Evolutionary conservation across 2,329 filamentous ascomycete species (phyloP).

Genomic region (Fusarium staphyleae): DNA sequence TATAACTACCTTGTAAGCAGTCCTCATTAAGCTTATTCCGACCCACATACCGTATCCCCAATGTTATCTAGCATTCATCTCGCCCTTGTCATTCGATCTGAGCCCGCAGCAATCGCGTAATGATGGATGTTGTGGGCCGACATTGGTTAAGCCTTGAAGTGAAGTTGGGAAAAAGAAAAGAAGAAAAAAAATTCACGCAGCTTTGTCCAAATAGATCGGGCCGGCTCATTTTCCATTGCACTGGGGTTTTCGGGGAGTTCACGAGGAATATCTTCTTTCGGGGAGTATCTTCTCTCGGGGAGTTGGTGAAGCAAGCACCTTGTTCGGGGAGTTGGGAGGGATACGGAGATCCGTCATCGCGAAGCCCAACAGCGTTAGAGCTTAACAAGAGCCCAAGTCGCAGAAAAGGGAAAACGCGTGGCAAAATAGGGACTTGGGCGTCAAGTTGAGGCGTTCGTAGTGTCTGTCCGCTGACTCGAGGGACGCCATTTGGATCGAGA

Average conservation of each 20-base stretch:
- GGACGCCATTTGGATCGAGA: not conserved
- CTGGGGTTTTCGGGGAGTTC: conserved; percentile 26
- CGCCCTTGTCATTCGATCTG: conserved; percentile 3
- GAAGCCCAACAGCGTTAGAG: not conserved
- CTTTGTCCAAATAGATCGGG: conserved; percentile 17
- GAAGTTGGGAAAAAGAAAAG: conserved; percentile 19
- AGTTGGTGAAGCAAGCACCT: conserved; percentile 16
- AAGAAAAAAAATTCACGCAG: conserved; percentile 5
- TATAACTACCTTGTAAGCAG: conserved; percentile 11
- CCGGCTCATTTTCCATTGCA: conserved; percentile 4
- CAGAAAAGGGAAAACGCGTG: not conserved
- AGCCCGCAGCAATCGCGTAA: conserved; percentile 1
- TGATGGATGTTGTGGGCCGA: conserved; percentile 4
- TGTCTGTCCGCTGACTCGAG: not conserved
- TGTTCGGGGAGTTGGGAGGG: conserved; percentile 5
- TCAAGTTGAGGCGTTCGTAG: not conserved
- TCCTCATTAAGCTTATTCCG: conserved; percentile 28
- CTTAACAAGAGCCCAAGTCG: not conserved
- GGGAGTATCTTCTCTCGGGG: conserved; percentile 17
- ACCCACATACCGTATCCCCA: conserved; percentile 24
- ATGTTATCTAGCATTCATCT: not conserved
- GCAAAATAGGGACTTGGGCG: too few species aligned
- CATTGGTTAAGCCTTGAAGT: not conserved
- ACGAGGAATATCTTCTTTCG: conserved; percentile 14
- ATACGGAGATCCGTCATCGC: not conserved